Evolutionary conservation across 352 stramenopile species (phyloP).

Genomic region (Thalassiosira hispida): DNA sequence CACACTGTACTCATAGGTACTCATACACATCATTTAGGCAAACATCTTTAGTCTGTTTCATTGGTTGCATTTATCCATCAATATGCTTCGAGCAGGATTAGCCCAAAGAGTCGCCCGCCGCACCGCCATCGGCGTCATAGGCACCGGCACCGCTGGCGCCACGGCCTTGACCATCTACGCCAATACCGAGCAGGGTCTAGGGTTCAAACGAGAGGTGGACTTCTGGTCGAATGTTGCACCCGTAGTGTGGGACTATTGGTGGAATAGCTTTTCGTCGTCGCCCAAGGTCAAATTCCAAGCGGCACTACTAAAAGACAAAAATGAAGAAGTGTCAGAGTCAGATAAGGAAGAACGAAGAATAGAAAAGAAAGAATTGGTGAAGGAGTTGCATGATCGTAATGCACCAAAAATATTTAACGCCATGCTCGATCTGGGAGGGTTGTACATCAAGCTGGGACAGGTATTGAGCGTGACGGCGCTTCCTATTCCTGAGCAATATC

Average conservation of each 20-base stretch:
- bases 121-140: conserved; percentile 6
- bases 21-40: no score
- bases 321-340: no score
- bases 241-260: conserved; percentile 73
- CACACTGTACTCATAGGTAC: no score
- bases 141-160: background rate
- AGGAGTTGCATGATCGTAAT: conserved; percentile 38
- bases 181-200: conserved; percentile 53
- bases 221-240: conserved; percentile 69
- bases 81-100: conserved; percentile 5
- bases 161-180: conserved; percentile 11
- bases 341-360: conserved; percentile 26
- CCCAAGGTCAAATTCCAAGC: conserved; percentile 61
- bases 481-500: conserved; percentile 68
- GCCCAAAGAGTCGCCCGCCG: conserved; percentile 7
- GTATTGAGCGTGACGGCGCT: conserved; percentile 68
- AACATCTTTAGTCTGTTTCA: no score
- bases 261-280: conserved; percentile 48
- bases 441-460: conserved; percentile 69
- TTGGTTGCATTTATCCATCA: no score
- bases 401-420: conserved; percentile 48
- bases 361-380: conserved; percentile 21
- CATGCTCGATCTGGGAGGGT: conserved; percentile 51
- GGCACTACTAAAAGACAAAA: background rate
- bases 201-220: conserved; percentile 52